Conservation (phyloP, 192 early-diverging fungal genomes). For the Coemansia nantahalensis region DNA sequence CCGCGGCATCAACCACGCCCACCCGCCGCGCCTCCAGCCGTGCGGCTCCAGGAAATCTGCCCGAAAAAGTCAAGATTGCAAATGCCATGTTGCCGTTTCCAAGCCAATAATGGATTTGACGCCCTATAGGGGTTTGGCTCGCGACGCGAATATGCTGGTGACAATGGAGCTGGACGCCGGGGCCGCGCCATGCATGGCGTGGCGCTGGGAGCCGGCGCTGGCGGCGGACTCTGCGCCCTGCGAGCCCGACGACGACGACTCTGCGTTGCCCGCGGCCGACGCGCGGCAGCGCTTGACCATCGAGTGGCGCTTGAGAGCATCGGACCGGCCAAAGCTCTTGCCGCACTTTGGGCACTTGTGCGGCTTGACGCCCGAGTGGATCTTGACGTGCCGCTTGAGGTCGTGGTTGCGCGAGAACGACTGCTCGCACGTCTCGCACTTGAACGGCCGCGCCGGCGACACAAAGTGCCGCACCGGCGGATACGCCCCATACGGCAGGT, state of each 20-base stretch:
- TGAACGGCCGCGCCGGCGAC: constrained; percentile 54
- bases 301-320: constrained; percentile 69
- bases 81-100: too few species aligned
- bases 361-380: constrained; percentile 76
- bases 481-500: constrained; percentile 47
- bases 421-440: constrained; percentile 55
- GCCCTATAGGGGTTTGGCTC: constrained; percentile 40
- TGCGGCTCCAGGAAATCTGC: too few species aligned
- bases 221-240: neutral
- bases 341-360: constrained; percentile 70
- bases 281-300: constrained; percentile 61
- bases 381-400: constrained; percentile 71
- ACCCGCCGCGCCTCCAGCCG: too few species aligned
- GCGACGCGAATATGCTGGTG: constrained; percentile 39
- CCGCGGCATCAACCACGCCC: too few species aligned
- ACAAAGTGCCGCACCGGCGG: constrained; percentile 53
- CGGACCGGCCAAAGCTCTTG: constrained; percentile 70
- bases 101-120: too few species aligned
- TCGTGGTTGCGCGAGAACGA: constrained; percentile 74
- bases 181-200: constrained; percentile 12
- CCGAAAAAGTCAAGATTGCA: too few species aligned
- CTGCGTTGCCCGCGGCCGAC: constrained; percentile 8
- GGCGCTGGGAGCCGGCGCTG: neutral
- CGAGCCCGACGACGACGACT: constrained; percentile 4
- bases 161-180: constrained; percentile 33